phyloP scores from a whole-genome alignment of 1,284 basidiomycete genomes.

The Cutaneotrichosporon cyanovorans region DNA sequence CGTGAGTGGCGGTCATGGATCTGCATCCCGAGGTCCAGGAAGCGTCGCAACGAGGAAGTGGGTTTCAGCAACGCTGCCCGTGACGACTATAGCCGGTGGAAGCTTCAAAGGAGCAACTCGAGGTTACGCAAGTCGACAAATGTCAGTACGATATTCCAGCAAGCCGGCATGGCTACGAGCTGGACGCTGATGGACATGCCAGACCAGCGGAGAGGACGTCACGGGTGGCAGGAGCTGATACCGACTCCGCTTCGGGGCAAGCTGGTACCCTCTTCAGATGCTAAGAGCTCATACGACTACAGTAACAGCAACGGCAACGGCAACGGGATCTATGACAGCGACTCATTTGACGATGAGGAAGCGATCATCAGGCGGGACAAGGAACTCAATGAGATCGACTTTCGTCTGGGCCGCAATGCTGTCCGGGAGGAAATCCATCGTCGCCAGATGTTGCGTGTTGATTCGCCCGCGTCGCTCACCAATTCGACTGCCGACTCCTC shows the following conservation, averaged over 20 bases:
- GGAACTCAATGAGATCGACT: conserved; percentile 35
- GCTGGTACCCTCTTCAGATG: background rate
- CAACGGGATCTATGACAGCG: background rate
- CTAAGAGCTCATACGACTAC: too few species aligned
- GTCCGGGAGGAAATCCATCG: conserved; percentile 32
- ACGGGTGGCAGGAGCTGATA: conserved; percentile 5
- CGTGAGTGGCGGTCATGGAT: conserved; percentile 23
- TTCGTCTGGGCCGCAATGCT: conserved; percentile 31
- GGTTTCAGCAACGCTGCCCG: background rate
- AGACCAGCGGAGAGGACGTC: background rate
- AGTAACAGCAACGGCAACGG: background rate
- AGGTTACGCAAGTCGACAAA: conserved; percentile 15
- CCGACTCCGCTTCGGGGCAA: background rate
- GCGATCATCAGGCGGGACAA: conserved; percentile 28
- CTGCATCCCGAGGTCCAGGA: conserved; percentile 14
- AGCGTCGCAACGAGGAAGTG: background rate
- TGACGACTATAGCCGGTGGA: conserved; percentile 33
- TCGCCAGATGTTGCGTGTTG: conserved; percentile 1
- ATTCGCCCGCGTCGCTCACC: conserved; percentile 2
- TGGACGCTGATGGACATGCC: conserved; percentile 30
- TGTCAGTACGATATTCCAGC: conserved; percentile 26
- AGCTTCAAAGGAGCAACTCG: conserved; percentile 20
- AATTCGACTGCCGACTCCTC: background rate
- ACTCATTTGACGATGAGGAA: conserved; percentile 7
- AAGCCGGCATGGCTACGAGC: conserved; percentile 25